Conservation (phyloP, 768 basidiomycete genomes). For the Coprinopsis marcescibilis region DNA sequence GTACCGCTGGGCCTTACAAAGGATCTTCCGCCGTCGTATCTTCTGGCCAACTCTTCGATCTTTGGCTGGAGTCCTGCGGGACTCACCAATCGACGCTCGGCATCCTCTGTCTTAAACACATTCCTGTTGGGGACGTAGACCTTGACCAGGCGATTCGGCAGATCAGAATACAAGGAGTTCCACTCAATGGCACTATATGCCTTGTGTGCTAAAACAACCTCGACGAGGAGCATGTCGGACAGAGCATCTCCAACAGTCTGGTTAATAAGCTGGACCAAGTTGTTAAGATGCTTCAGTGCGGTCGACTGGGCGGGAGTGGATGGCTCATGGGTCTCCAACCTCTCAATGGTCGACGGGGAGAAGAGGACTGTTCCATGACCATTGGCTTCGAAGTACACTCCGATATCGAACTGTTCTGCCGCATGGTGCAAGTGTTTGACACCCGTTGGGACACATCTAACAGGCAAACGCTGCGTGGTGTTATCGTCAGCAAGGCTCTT, state of each 20-base stretch:
- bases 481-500: constrained; percentile 5
- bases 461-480: constrained; percentile 73
- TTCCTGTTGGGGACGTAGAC: constrained; percentile 80
- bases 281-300: constrained; percentile 69
- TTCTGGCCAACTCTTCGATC: constrained; percentile 75
- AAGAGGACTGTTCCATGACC: constrained; percentile 98
- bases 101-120: constrained; percentile 86
- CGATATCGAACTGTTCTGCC: constrained; percentile 87
- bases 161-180: constrained; percentile 89
- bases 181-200: constrained; percentile 80
- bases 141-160: constrained; percentile 93
- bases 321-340: constrained; percentile 58
- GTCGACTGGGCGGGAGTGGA: constrained; percentile 79
- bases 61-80: constrained; percentile 76
- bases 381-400: constrained; percentile 99
- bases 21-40: constrained; percentile 78
- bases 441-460: constrained; percentile 92
- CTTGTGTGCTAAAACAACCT: constrained; percentile 85
- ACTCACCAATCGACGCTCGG: constrained; percentile 80
- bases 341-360: constrained; percentile 65
- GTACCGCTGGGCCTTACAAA: constrained; percentile 98
- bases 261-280: constrained; percentile 84
- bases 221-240: constrained; percentile 93
- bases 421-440: constrained; percentile 99
- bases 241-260: constrained; percentile 98